phyloP scores from a whole-genome alignment of 805 yeast genomes.

The Candida taoyuanica region DNA sequence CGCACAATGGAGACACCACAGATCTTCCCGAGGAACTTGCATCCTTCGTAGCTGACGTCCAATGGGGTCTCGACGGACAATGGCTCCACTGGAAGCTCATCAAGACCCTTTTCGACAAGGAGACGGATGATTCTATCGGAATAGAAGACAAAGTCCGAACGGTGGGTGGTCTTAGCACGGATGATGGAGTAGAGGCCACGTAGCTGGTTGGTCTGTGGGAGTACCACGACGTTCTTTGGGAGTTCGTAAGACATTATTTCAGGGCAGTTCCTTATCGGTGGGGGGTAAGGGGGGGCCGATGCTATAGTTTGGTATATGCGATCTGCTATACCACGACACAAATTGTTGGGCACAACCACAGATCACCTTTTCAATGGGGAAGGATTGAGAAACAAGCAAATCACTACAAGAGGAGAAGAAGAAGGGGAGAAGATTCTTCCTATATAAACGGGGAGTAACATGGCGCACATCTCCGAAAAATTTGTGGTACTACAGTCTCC shows the following conservation, averaged over 20 bases:
- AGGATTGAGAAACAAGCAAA: too few relatives aligned
- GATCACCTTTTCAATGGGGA: too few relatives aligned
- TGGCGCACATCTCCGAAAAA: not conserved
- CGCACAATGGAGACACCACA: constrained; percentile 98
- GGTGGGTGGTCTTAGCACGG: constrained; percentile 71
- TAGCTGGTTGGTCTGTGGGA: constrained; percentile 88
- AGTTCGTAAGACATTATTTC: constrained; percentile 8
- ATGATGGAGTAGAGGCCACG: constrained; percentile 85
- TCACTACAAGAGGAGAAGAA: too few relatives aligned
- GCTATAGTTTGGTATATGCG: too few relatives aligned
- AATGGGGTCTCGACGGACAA: constrained; percentile 71
- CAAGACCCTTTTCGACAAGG: constrained; percentile 92
- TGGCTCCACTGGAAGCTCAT: constrained; percentile 84
- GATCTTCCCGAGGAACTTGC: constrained; percentile 81
- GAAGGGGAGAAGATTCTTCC: too few relatives aligned
- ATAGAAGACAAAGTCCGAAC: constrained; percentile 93
- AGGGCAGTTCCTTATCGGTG: not conserved
- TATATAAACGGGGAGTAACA: too few relatives aligned
- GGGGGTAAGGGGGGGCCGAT: not conserved
- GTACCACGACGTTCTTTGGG: constrained; percentile 54
- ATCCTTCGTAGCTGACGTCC: constrained; percentile 67
- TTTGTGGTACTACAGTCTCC: not conserved
- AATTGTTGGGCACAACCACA: too few relatives aligned
- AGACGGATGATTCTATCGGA: constrained; percentile 92
- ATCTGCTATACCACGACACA: too few relatives aligned